Evolutionary conservation across 441 rosid genomes (phyloP).

Genomic region (Raphanus hybrid): DNA sequence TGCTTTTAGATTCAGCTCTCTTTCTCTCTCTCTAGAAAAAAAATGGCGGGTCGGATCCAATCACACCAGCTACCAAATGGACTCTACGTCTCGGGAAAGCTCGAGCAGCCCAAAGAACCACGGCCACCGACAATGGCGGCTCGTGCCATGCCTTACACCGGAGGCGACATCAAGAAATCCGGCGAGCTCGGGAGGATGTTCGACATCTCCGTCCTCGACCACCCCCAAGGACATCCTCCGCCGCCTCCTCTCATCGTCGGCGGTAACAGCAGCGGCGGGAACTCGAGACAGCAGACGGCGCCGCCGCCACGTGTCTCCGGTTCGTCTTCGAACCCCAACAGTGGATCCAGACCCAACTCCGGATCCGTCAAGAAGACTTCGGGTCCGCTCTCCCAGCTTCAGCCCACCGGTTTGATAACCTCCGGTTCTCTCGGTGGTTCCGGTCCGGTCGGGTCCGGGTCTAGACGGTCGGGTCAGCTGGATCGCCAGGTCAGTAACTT

Average conservation of each 20-base stretch:
- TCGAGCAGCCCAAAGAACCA: conserved; percentile 87
- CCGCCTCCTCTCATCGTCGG: conserved; percentile 43
- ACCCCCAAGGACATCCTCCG: conserved; percentile 58
- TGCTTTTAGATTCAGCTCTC: conserved; percentile 29
- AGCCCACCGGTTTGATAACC: conserved; percentile 87
- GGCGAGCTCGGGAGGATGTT: conserved; percentile 99
- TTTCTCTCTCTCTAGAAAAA: conserved; percentile 31
- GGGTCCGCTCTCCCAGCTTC: conserved; percentile 71
- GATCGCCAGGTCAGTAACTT: conserved; percentile 39
- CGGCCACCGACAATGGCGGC: conserved; percentile 93
- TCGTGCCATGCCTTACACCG: conserved; percentile 90
- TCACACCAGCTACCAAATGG: conserved; percentile 98
- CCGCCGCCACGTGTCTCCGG: conserved; percentile 45
- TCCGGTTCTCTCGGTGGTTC: conserved; percentile 73
- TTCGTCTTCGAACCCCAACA: conserved; percentile 56
- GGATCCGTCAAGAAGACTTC: conserved; percentile 68
- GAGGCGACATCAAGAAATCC: conserved; percentile 95
- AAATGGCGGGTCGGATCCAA: conserved; percentile 96
- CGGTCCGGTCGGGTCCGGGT: conserved; percentile 52
- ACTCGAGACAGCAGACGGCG: conserved; percentile 27
- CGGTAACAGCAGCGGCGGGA: conserved; percentile 41
- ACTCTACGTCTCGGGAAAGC: conserved; percentile 94
- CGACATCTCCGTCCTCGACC: conserved; percentile 76
- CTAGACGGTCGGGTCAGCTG: conserved; percentile 61
- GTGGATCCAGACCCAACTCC: conserved; percentile 84